Evolutionary conservation across 805 yeast species (phyloP), one percentile per base, ranked within the genome.

Genomic region (Kodamaea restingae): DNA sequence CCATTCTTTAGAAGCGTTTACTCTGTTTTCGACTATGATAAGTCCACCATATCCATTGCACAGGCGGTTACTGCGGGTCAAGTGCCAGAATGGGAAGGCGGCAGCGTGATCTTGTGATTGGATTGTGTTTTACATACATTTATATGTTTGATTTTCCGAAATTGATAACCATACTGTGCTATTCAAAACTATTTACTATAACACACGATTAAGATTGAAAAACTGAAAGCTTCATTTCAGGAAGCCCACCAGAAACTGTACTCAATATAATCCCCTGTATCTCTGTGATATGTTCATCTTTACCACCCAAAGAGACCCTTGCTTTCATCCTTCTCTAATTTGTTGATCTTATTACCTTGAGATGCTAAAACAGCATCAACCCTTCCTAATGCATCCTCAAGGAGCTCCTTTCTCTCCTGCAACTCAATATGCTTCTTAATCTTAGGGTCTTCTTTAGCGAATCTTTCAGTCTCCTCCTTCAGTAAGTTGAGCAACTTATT

Each of bases 371-470:
- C 87, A 24, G 81, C 79, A 46, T 91, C 96, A 40, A 93, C 88
- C 65, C 86, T 91, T 43, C 71, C 73, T 51, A 90, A 58, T 0
- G 97, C 98, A 36, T 84, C 64, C 48, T 88, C 95, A 38, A 95
- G 71, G 40, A 88, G 64, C 52, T 88, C 96, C 58, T 91, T 93
- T 35, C 97, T 78, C 60, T 88, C 91, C 60, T 93, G 99, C 45
- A 95, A 64, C 54, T 91, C 96, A 50, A 93, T 84, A 54, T 93
- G 99, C 50, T 83, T 76, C 57, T 84, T 84, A 41, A 95, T 78
- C 62, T 81, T 85, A 15, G 96, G 93, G 62, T 93, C 96, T 61
- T 93, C 97, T 51, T 88, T 87, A 0, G 98, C 98, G 65, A 91
- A 87, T 43, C 65, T 64, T 53, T 90, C 97, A 36, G 93, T 73